These are phyloP conservation scores for Ascochyta fabae DNA, from an alignment of 2,329 filamentous ascomycete species.

Conservation along the genomic window DNA sequence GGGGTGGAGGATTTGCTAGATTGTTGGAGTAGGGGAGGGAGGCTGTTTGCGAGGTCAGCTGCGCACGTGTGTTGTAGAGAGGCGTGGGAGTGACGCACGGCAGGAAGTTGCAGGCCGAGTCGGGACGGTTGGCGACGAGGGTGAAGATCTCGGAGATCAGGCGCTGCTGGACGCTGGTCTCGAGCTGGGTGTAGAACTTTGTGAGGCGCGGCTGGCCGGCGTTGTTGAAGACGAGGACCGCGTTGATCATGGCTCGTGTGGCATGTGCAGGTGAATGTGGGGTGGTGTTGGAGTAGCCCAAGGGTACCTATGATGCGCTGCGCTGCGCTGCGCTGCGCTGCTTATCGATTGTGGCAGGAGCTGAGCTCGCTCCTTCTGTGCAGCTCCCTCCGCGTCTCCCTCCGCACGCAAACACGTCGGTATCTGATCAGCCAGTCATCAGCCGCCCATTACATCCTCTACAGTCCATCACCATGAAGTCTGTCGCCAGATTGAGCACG, in stretches of 20 bases:
- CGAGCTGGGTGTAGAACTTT: conserved; percentile 98
- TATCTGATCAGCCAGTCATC: conserved; percentile 8
- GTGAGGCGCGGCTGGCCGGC: conserved; percentile 94
- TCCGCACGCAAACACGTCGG: conserved; percentile 2
- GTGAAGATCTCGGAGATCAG: conserved; percentile 97
- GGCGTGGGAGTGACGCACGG: conserved; percentile 57
- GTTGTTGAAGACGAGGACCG: conserved; percentile 98
- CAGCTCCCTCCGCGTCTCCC: background rate
- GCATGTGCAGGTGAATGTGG: conserved; percentile 6
- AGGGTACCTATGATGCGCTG: conserved; percentile 10
- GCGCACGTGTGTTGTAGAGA: conserved; percentile 22
- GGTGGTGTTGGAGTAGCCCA: background rate
- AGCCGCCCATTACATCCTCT: background rate
- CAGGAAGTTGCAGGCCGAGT: conserved; percentile 97
- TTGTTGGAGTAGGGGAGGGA: conserved; percentile 66
- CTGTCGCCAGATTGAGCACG: conserved; percentile 30
- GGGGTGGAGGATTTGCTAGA: conserved; percentile 53
- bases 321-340: background rate
- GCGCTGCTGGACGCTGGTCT: conserved; percentile 95
- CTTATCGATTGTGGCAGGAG: conserved; percentile 15
- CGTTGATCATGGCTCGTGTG: conserved; percentile 83
- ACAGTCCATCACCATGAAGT: conserved; percentile 26
- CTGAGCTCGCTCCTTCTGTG: conserved; percentile 12
- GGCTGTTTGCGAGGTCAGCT: conserved; percentile 53
- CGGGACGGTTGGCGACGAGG: conserved; percentile 87